Percentiles rank a stretch among this genome's conserved stretches.
These are phyloP conservation scores for Bacidia rubella DNA, from an alignment of 495 filamentous ascomycete species.

Conservation along the genomic window DNA sequence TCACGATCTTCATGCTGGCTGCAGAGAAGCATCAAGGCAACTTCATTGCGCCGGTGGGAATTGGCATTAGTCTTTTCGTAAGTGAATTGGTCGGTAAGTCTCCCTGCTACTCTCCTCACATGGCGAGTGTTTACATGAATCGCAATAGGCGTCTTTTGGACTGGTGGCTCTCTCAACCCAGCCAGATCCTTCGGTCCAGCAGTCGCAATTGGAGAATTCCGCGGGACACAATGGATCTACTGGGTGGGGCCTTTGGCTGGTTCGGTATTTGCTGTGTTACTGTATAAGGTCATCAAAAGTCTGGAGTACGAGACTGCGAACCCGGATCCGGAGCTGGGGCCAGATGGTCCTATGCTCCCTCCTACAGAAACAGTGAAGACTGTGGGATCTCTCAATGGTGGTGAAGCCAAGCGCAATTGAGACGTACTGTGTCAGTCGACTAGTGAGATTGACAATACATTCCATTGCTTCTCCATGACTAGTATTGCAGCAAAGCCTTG, in stretches of 20 bases:
- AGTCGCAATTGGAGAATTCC: conserved; percentile 9
- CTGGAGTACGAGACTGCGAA: conserved; percentile 44
- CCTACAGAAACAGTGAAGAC: no score
- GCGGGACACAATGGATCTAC: conserved; percentile 35
- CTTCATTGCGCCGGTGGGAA: conserved; percentile 26
- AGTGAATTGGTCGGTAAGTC: conserved; percentile 26
- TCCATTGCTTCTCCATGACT: no score
- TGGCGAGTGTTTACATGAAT: no score
- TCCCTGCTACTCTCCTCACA: not conserved
- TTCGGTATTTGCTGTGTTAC: conserved; percentile 48
- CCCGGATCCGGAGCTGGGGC: conserved; percentile 47
- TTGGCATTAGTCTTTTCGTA: conserved; percentile 40
- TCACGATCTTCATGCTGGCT: conserved; percentile 45
- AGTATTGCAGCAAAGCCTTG: no score
- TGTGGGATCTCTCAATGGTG: no score
- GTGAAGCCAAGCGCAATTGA: no score
- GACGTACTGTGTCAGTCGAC: no score
- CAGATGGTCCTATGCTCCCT: not conserved
- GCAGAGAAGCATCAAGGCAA: conserved; percentile 40
- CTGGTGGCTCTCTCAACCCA: conserved; percentile 47
- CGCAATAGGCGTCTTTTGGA: conserved; percentile 44
- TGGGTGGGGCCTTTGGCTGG: conserved; percentile 57
- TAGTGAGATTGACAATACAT: no score
- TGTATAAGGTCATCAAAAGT: conserved; percentile 53
- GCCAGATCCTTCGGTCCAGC: conserved; percentile 27